Base-by-base conservation (phyloP, 179 eudicot genomes). In the Drosera spatulata region DNA sequence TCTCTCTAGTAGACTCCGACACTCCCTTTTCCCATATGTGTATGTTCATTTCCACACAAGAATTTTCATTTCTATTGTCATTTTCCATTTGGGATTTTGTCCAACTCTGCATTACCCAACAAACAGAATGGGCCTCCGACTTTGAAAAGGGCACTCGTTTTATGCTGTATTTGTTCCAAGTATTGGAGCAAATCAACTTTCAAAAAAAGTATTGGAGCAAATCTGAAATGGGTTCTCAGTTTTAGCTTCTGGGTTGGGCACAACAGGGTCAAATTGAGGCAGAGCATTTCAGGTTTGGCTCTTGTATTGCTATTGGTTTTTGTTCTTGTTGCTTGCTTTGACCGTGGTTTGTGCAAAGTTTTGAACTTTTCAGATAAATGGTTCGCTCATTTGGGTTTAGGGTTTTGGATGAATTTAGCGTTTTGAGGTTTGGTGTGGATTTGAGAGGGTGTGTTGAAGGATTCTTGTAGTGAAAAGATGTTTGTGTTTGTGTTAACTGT, bases 31-130 rank as follows among this genome's bases (percentile, higher is more conserved):
- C 39, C 63, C 58, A 58, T 69, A 43, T 14, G 41, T 57, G 33
- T 6, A 38, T 7, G 37, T 39, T 5, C 39, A 46, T 41, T 9
- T 44, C 41, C 50, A 45, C 10, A 69, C 57, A 50, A 39, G 44
- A 43, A 49, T 43, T 33, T 42, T 39, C 54, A 15, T 55, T 55
- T 7, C 45, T 43, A 4, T 38, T 9, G 7, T 14, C 13, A 22
- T 67, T 15, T 51, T 39, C 65, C 54, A 44, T 52, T 2, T 61
- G 59, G 55, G 65, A 61, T 41, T 45, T 37, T 52, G 7, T 52
- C 55, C 0, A 11, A 10, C 5, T 14, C 15, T 52, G 55, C 55
- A 33, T 13, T 52, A 52, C 55, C 13, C 8, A 52, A 52, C 37
- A n/a, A n/a, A 10, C 10, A 47, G 8, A 43, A 43, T 42, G 45